Conservation (phyloP, 139 green algal genomes). For the Chloropicon primus region DNA sequence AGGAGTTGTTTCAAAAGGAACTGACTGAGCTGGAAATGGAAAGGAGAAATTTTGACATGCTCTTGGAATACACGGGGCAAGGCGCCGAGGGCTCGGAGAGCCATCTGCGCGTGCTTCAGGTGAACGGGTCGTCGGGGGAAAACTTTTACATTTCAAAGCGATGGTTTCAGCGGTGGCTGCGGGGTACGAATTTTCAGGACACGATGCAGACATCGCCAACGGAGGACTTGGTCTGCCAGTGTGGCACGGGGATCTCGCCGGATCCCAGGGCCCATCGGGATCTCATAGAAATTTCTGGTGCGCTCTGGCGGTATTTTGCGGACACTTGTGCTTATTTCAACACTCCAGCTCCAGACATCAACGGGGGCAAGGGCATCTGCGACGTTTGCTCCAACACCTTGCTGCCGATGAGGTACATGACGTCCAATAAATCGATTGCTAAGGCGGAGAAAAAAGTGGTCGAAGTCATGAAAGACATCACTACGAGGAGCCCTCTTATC, state of each 20-base stretch:
- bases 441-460: background rate
- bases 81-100: background rate
- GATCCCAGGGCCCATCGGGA: background rate
- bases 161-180: background rate
- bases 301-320: background rate
- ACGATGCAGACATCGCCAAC: background rate
- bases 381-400: background rate
- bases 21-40: background rate
- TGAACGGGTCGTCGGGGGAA: background rate
- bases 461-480: background rate
- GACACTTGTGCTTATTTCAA: background rate
- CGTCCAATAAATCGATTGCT: background rate
- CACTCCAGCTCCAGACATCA: background rate
- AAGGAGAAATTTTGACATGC: background rate
- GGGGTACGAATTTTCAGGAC: background rate
- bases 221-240: background rate
- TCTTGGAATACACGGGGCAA: background rate
- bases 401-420: background rate
- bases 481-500: background rate
- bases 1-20: background rate
- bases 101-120: background rate
- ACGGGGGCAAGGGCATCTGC: background rate
- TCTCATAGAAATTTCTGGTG: background rate
- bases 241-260: background rate
- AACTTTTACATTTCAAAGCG: background rate